These are phyloP conservation scores for Mucor racemosus DNA, from an alignment of 371 early-diverging fungal species.

Conservation along the genomic window DNA sequence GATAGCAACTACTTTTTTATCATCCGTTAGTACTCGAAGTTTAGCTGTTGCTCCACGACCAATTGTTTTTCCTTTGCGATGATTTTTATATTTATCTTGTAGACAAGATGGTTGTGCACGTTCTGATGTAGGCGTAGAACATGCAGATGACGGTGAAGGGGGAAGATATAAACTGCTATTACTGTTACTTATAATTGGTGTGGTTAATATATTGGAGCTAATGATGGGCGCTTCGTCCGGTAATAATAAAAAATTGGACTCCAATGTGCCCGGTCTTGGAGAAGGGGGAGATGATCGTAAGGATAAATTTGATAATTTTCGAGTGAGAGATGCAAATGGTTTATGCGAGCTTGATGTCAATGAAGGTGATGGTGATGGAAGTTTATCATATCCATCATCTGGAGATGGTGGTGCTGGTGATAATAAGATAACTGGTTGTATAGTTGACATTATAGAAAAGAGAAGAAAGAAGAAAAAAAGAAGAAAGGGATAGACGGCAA, in stretches of 20 bases:
- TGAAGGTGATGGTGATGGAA: slow-evolving; percentile 12
- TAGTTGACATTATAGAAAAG: not conserved
- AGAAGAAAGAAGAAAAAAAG: slow-evolving; percentile 3
- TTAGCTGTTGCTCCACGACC: slow-evolving; percentile 42
- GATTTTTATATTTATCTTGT: slow-evolving; percentile 33
- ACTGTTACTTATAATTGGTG: slow-evolving; percentile 4
- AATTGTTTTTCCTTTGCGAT: slow-evolving; percentile 29
- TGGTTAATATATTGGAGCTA: slow-evolving; percentile 1
- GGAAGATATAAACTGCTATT: slow-evolving; percentile 14
- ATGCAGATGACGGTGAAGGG: slow-evolving; percentile 25
- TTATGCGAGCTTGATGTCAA: not conserved
- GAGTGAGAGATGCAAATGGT: slow-evolving; percentile 10
- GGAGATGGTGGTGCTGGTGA: slow-evolving; percentile 16
- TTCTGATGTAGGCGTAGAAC: slow-evolving; percentile 21
- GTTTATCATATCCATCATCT: not conserved
- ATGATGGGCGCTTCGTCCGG: slow-evolving; percentile 4
- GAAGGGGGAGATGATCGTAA: slow-evolving; percentile 21
- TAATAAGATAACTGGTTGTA: slow-evolving; percentile 26
- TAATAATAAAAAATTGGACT: not conserved
- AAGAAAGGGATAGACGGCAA: not conserved
- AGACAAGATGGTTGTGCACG: slow-evolving; percentile 22
- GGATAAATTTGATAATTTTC: slow-evolving; percentile 26
- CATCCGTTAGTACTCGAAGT: slow-evolving; percentile 23
- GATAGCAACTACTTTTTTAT: slow-evolving; percentile 23
- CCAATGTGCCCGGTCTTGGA: slow-evolving; percentile 1